phyloP scores from a whole-genome alignment of 345 rosid species.

The Mangifera indica region DNA sequence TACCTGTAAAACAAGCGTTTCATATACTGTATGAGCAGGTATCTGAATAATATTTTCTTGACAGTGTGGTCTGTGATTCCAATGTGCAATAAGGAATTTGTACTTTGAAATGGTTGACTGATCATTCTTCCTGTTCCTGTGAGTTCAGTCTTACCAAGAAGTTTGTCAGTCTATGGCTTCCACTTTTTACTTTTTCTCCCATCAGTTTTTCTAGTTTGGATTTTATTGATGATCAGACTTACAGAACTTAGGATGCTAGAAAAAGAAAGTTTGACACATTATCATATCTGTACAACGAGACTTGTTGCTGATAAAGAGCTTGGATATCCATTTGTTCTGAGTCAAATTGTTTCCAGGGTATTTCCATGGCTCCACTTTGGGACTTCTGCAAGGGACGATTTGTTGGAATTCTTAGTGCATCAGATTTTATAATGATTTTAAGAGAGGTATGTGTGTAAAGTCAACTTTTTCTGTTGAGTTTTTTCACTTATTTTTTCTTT shows the following conservation, averaged over 20 bases:
- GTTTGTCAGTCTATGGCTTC: neutral
- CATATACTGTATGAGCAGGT: conserved; percentile 60
- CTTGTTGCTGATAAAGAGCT: conserved; percentile 23
- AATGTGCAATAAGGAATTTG: no score
- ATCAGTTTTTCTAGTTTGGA: neutral
- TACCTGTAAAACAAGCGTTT: conserved; percentile 65
- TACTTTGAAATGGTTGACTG: neutral
- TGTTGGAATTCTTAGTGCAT: conserved; percentile 69
- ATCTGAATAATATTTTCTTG: conserved; percentile 23
- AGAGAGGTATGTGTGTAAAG: conserved; percentile 51
- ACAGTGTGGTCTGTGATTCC: neutral
- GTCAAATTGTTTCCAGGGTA: conserved; percentile 49
- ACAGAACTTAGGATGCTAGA: neutral
- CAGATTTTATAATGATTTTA: conserved; percentile 66
- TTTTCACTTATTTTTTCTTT: neutral
- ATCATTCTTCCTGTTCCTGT: neutral
- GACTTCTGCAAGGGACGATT: conserved; percentile 60
- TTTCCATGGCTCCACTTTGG: conserved; percentile 75
- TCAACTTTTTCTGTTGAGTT: conserved; percentile 8
- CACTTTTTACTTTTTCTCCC: neutral
- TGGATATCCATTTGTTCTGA: conserved; percentile 31
- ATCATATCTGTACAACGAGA: neutral
- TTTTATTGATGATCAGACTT: neutral
- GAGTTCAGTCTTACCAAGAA: neutral
- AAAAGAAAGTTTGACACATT: neutral